These are phyloP conservation scores for Cercospora canescens DNA, from an alignment of 2,329 filamentous ascomycete genomes.

Conservation along the genomic window DNA sequence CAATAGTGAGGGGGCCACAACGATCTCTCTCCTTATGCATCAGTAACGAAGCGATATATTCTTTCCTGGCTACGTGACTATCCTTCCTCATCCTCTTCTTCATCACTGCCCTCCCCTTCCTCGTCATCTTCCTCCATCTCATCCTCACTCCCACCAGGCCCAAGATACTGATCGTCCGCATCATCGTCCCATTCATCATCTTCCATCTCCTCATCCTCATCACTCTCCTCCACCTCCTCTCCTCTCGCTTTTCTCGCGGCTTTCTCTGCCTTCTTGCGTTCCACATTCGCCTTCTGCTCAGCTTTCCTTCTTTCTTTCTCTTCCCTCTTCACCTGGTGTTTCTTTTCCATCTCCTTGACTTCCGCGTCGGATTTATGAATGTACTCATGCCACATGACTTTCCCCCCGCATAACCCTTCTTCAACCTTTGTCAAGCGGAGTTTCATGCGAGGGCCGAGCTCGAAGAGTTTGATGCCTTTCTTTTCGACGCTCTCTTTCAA, in stretches of 20 bases:
- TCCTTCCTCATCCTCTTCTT: conserved; percentile 7
- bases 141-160: conserved; percentile 19
- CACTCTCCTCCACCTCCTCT: conserved; percentile 44
- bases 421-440: conserved; percentile 93
- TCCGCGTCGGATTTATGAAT: conserved; percentile 82
- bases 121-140: conserved; percentile 19
- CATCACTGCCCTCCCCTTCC: not conserved
- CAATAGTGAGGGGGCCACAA: no score
- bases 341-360: conserved; percentile 73
- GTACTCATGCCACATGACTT: conserved; percentile 97
- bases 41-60: not conserved
- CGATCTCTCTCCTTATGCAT: no score
- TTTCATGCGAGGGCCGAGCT: conserved; percentile 87
- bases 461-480: conserved; percentile 85
- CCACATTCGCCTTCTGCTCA: conserved; percentile 86
- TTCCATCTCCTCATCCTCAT: conserved; percentile 40
- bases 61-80: not conserved
- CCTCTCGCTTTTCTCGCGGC: conserved; percentile 48
- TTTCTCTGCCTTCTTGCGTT: conserved; percentile 73
- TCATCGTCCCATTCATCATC: conserved; percentile 48
- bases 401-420: conserved; percentile 85
- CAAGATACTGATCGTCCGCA: conserved; percentile 26
- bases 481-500: conserved; percentile 66
- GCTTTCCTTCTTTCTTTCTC: conserved; percentile 82
- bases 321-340: conserved; percentile 74